Base-by-base conservation (phyloP, 371 early-diverging fungal species). In the Thermomucor indicae-seudaticae region DNA sequence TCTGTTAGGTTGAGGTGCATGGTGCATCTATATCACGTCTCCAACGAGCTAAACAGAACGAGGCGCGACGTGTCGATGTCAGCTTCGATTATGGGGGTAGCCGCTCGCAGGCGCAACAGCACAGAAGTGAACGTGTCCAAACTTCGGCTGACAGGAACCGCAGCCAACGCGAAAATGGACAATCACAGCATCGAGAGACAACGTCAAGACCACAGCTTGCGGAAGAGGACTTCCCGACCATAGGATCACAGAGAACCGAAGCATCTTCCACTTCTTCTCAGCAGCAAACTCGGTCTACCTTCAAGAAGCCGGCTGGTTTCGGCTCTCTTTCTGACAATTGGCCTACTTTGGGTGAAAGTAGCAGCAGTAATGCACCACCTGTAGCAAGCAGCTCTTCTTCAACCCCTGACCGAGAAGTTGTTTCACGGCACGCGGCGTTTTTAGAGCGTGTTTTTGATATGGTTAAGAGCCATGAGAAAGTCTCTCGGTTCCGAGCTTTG, bases 401-500 rank as follows among this genome's bases (percentile, higher is more conserved):
- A 20, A 7, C 46, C 2, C 25, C 25, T 22, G 32, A 30, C 3
- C 28, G 49, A 7, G 49, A 55, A 35, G 47, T 53, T n/a, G 51
- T 64, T 1, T 51, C 62, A 5, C 49, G 46, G 7, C 83, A 80
- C 43, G 56, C 73, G 0, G 65, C 63, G 19, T 60, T 81, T 32
- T 58, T 78, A 48, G 72, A 75, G 4, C 68, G 67, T 39, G 58
- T 80, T 10, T 65, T 62, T n/a, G 59, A 64, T 22, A 67, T 75
- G 50, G 41, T 78, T 1, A 65, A 75, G 43, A 68, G 67, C 4
- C 63, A 65, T n/a, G 75, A 69, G 7, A 72, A 72, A 16, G 57
- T 88, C 1, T 60, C 65, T 17, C 79, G 80, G 49, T 88, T 89
- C 62, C 78, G 81, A 53, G 58, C 67, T 2, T 38, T 86, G 27